Base-by-base conservation (phyloP, 1,284 basidiomycete species). In the Cryptococcus sp. region DNA sequence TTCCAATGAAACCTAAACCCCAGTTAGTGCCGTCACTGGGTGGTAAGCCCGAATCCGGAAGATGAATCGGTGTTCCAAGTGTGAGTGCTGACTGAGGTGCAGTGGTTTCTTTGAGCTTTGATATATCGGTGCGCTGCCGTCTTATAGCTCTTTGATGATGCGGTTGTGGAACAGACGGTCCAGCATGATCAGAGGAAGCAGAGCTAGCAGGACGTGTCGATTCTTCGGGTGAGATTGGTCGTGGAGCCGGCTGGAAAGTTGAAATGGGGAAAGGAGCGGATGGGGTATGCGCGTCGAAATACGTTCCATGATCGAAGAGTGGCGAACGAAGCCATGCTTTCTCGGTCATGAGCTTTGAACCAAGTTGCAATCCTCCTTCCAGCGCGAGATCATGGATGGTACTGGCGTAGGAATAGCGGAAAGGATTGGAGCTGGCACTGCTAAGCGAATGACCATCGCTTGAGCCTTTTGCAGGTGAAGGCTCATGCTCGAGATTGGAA, bases 401-500 rank as follows among this genome's bases (percentile, higher is more conserved):
- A 13, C 58, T 62, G 11, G 69, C 69, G 44, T 66, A 69, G 17
- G 67, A 69, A 48, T 66, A 68, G 19, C 68, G 52, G 29, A 58
- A 58, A 2, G 56, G 54, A 37, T 61, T 61, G 3, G 59, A 61
- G 25, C 51, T 53, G 15, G 38, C 39, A 34, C 48, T 39, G 44
- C 56, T 58, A 11, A 47, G 40, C 22, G 49, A 25, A 3, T 50
- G 53, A 46, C 45, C 40, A 26, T 26, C 29, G 8, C 17, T 16
- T 11, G 16, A 17, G 15, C 44, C 46, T 19, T 49, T 34, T 23
- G 16, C 29, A 19, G 29, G 19, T 29, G 47, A 49, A 25, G 11
- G 50, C 16, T 23, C 34, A 39, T 54, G 52, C 26, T 56, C 52
- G 38, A 54, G 48, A 23, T 50, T 44, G 11, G 49, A 53, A 8